Evolutionary conservation across 345 rosid species (phyloP).

Genomic region (Acer campestre): DNA sequence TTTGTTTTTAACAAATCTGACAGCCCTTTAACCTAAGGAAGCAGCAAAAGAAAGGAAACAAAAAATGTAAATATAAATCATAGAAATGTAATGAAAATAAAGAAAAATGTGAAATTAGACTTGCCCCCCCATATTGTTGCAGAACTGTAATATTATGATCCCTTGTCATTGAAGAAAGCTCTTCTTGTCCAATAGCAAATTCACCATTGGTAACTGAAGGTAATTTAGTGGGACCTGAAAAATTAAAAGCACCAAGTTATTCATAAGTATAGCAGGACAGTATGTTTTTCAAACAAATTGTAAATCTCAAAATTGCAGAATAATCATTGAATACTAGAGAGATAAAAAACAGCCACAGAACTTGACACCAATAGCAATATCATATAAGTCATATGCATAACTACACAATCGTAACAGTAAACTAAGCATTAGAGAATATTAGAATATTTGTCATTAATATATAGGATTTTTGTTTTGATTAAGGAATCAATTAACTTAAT

Average conservation of each 20-base stretch:
- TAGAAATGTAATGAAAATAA: constrained; percentile 10
- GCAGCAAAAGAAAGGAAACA: constrained; percentile 4
- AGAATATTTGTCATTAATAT: too few species aligned
- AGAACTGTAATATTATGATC: constrained; percentile 64
- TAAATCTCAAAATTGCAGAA: neutral
- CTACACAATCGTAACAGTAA: neutral
- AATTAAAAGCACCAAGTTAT: constrained; percentile 15
- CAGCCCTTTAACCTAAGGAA: constrained; percentile 68
- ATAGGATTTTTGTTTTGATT: too few species aligned
- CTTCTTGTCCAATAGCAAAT: constrained; percentile 69
- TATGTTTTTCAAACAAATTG: neutral
- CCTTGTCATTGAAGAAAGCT: constrained; percentile 73
- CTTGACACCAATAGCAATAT: neutral
- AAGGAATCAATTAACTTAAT: too few species aligned
- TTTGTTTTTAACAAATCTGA: constrained; percentile 65
- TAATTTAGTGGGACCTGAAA: constrained; percentile 37
- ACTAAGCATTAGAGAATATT: neutral
- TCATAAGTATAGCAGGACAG: neutral
- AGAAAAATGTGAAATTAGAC: constrained; percentile 30
- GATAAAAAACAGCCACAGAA: neutral
- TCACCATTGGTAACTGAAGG: constrained; percentile 48
- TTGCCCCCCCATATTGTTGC: constrained; percentile 79
- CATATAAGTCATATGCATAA: neutral
- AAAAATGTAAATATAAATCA: neutral
- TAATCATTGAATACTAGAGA: neutral